Evolutionary conservation across 306 rosid species (phyloP).

Genomic region (Fagus crenata): DNA sequence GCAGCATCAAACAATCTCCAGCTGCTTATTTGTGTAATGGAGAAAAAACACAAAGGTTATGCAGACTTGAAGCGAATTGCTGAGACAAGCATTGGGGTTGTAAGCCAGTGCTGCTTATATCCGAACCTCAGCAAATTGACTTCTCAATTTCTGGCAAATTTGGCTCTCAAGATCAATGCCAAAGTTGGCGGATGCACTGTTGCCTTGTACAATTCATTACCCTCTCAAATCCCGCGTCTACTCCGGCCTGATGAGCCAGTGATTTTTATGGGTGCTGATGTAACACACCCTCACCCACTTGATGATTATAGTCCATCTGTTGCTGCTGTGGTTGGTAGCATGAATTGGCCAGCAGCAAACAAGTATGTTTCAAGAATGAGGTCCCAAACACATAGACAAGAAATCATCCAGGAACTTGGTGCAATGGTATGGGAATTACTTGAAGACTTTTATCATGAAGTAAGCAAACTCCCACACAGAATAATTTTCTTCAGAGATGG

Average conservation of each 20-base stretch:
- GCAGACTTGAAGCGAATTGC: constrained; percentile 93
- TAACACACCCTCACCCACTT: constrained; percentile 98
- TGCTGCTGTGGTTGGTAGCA: constrained; percentile 97
- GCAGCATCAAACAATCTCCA: constrained; percentile 78
- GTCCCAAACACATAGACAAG: constrained; percentile 97
- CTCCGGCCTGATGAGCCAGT: constrained; percentile 63
- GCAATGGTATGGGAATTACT: constrained; percentile 86
- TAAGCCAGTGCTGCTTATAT: constrained; percentile 91
- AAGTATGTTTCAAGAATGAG: constrained; percentile 92
- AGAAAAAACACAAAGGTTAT: constrained; percentile 88
- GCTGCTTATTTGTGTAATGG: constrained; percentile 89
- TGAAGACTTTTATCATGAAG: constrained; percentile 71
- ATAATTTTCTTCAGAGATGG: constrained; percentile 94
- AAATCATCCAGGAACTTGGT: constrained; percentile 79
- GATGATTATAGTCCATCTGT: constrained; percentile 95
- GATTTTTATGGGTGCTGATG: constrained; percentile 97
- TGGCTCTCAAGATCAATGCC: constrained; percentile 97
- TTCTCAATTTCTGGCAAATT: constrained; percentile 86
- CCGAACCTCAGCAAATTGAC: constrained; percentile 70
- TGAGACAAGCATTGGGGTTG: constrained; percentile 82
- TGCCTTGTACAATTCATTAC: constrained; percentile 80
- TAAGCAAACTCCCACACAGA: constrained; percentile 71
- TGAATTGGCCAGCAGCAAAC: constrained; percentile 99
- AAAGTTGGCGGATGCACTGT: constrained; percentile 98
- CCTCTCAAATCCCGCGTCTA: constrained; percentile 82